A percentile compares a stretch with the other conserved stretches of the same genome.
These are phyloP conservation scores for Apiotrichum laibachii DNA, from an alignment of 1,284 basidiomycete genomes.

Conservation along the genomic window DNA sequence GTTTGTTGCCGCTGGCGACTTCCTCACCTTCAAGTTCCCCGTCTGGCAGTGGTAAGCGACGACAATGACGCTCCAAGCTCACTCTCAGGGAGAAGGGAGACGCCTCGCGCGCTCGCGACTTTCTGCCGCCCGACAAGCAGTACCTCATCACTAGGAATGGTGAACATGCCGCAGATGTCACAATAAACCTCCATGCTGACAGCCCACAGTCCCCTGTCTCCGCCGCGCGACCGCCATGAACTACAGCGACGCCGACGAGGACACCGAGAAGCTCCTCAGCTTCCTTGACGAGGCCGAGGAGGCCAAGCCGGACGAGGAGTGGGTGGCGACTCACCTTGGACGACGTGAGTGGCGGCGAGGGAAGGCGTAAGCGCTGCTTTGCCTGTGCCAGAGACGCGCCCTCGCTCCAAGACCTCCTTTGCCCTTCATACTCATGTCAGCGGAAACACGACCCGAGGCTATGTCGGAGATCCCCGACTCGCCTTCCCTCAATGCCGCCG, in stretches of 20 bases:
- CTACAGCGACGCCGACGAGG: conserved; percentile 91
- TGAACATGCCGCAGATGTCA: conserved; percentile 29
- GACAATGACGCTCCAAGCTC: not conserved
- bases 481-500: conserved; percentile 40
- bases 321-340: conserved; percentile 54
- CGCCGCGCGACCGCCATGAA: conserved; percentile 85
- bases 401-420: not conserved
- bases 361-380: too few species aligned
- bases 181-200: not conserved
- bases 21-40: conserved; percentile 90
- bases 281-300: conserved; percentile 53
- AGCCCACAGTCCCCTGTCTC: conserved; percentile 75
- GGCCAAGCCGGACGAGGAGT: conserved; percentile 50
- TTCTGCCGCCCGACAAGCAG: conserved; percentile 90
- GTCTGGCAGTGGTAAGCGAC: conserved; percentile 82
- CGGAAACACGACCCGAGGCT: conserved; percentile 26
- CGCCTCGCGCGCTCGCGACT: conserved; percentile 77
- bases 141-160: conserved; percentile 87
- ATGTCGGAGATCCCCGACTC: conserved; percentile 49
- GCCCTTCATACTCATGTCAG: not conserved
- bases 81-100: conserved; percentile 79
- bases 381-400: too few species aligned
- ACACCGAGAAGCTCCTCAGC: conserved; percentile 77
- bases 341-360: conserved; percentile 32
- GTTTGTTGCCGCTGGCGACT: conserved; percentile 92